Conservation (phyloP, 2,329 filamentous ascomycete species). For the Sporothrix variecibatus region DNA sequence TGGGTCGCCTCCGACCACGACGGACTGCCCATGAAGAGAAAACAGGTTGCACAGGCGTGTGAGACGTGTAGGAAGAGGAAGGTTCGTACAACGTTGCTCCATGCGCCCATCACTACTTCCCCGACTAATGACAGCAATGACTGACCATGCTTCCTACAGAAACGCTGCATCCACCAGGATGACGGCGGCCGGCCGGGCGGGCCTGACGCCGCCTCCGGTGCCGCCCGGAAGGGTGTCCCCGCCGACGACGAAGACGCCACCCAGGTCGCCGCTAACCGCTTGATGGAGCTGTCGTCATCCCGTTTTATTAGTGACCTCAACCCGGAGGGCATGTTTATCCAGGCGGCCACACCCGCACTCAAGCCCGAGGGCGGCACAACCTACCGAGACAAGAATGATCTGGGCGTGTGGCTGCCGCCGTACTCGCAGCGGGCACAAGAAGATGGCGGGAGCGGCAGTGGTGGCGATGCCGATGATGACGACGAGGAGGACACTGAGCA, state of each 20-base stretch:
- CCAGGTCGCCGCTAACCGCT: constrained; percentile 35
- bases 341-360: constrained; percentile 49
- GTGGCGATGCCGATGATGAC: constrained; percentile 8
- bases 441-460: background rate
- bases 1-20: constrained; percentile 58
- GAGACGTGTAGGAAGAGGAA: constrained; percentile 57
- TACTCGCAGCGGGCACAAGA: background rate
- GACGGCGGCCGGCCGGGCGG: background rate
- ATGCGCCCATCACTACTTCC: background rate
- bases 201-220: background rate
- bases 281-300: constrained; percentile 40
- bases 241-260: constrained; percentile 30
- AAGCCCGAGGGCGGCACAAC: constrained; percentile 41
- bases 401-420: constrained; percentile 53
- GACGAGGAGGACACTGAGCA: background rate
- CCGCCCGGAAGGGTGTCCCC: background rate
- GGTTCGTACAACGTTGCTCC: constrained; percentile 39
- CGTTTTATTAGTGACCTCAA: constrained; percentile 62
- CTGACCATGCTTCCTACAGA: constrained; percentile 32
- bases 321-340: constrained; percentile 61
- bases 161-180: constrained; percentile 48
- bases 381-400: constrained; percentile 49
- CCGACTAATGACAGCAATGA: too few species aligned
- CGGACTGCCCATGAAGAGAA: constrained; percentile 59
- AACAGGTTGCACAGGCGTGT: constrained; percentile 62